Base-by-base conservation (phyloP, 2,329 filamentous ascomycete species). In the Calonectria pauciramosa region DNA sequence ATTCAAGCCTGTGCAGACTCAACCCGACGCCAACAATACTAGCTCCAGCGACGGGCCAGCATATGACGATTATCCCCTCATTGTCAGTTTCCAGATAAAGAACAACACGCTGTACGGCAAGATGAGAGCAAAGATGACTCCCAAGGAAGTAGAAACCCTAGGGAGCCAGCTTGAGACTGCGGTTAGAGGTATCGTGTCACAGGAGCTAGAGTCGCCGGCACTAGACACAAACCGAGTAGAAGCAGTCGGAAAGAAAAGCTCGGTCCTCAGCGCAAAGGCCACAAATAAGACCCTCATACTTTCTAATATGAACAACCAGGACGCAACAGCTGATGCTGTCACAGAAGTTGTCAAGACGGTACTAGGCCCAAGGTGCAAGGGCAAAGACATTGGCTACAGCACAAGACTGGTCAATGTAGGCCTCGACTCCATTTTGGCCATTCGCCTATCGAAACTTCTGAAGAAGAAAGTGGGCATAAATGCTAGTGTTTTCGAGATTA, bases 41-140 rank as follows among this genome's bases (percentile, higher is more conserved):
- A 11, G 23, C 7, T 34, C 20, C n/a, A 4, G 10, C 9, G 36
- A 28, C 14, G 56, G 56, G 8, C 34, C 56, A 63, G 56, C 56
- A 5, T 63, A 63, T 63, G 56, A 63, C 8, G 56, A 63, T 28
- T 63, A 63, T 13, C 14, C 56, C 18, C 34, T 63, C 7, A 63
- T 63, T 41, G 56, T 63, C 36, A 63, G 36, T 38, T 63, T 63
- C 34, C 56, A 63, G 6, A 63, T 63, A 23, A 63, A 63, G 23
- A 41, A 63, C 32, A 30, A 63, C 26, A 23, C 8, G 0, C 56
- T 63, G 13, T n/a, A 63, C 23, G 56, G 56, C 38, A 63, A 63
- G 23, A 9, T 63, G 4, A 41, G 56, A 30, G 56, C 56, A 1
- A 63, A 63, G 56, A 41, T 63, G 56, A 41, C 56, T 16, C 9